A percentile compares a stretch with the other conserved stretches of the same genome.
phyloP scores from a whole-genome alignment of 176 grass and related monocot genomes.

The Hsuehochloa calcarea region DNA sequence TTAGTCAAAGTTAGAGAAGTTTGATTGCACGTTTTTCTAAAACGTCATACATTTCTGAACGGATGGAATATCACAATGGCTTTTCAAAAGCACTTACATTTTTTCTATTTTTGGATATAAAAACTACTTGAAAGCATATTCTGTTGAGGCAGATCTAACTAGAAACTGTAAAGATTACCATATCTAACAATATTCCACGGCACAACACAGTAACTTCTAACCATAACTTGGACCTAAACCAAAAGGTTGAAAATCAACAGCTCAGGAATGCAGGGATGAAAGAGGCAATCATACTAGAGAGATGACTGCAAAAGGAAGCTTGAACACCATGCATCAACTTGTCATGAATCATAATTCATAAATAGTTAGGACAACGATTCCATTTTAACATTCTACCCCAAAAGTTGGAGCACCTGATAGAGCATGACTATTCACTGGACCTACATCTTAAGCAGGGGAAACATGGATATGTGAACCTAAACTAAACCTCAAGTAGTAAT shows the following conservation, averaged over 20 bases:
- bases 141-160: neutral
- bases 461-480: neutral
- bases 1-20: too few relatives aligned
- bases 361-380: neutral
- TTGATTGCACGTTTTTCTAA: too few relatives aligned
- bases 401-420: constrained; percentile 19
- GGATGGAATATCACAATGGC: neutral
- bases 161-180: neutral
- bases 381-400: constrained; percentile 3
- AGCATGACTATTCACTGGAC: neutral
- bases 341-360: constrained; percentile 10
- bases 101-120: neutral
- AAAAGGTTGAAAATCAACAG: constrained; percentile 10
- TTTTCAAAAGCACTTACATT: neutral
- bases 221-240: neutral
- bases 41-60: too few relatives aligned
- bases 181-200: neutral
- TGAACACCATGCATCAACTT: neutral
- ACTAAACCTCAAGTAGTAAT: neutral
- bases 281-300: neutral
- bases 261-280: constrained; percentile 3
- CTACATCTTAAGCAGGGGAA: neutral
- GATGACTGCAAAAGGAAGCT: constrained; percentile 10
- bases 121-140: constrained; percentile 10
- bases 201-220: neutral